phyloP scores from a whole-genome alignment of 2,329 filamentous ascomycete genomes.

The Westerdykella ornata region DNA sequence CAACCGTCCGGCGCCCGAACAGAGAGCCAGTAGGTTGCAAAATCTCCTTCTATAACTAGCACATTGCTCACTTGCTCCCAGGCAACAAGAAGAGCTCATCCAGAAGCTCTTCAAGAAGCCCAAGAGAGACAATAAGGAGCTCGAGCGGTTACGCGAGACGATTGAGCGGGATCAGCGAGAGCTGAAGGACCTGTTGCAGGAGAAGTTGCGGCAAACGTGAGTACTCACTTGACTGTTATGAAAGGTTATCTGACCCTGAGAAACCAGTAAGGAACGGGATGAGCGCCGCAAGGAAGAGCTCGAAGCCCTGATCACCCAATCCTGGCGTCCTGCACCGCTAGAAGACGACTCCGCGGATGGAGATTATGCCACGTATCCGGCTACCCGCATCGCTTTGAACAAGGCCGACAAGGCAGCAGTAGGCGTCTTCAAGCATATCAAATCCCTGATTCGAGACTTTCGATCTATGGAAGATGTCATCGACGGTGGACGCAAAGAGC shows the following conservation, averaged over 20 bases:
- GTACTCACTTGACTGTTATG: slow-evolving; percentile 3
- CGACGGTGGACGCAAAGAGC: slow-evolving; percentile 10
- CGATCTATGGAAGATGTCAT: slow-evolving; percentile 19
- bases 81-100: slow-evolving; percentile 19
- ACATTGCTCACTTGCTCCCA: slow-evolving; percentile 2
- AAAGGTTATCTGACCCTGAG: background rate
- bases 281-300: slow-evolving; percentile 18
- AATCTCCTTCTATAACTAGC: background rate
- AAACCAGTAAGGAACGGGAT: slow-evolving; percentile 13
- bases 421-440: slow-evolving; percentile 13
- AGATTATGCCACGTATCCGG: slow-evolving; percentile 7
- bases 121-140: slow-evolving; percentile 16
- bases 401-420: slow-evolving; percentile 1
- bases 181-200: slow-evolving; percentile 14
- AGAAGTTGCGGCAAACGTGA: slow-evolving; percentile 18
- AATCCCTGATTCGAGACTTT: slow-evolving; percentile 20
- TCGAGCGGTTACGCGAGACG: slow-evolving; percentile 17
- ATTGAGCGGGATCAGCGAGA: slow-evolving; percentile 13
- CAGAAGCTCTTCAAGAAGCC: slow-evolving; percentile 14
- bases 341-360: slow-evolving; percentile 14
- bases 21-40: slow-evolving; percentile 22
- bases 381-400: slow-evolving; percentile 6
- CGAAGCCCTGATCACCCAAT: slow-evolving; percentile 11
- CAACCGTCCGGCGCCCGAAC: slow-evolving; percentile 4
- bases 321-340: slow-evolving; percentile 11